phyloP scores from a whole-genome alignment of 306 rosid species.

The Sesbania bispinosa region DNA sequence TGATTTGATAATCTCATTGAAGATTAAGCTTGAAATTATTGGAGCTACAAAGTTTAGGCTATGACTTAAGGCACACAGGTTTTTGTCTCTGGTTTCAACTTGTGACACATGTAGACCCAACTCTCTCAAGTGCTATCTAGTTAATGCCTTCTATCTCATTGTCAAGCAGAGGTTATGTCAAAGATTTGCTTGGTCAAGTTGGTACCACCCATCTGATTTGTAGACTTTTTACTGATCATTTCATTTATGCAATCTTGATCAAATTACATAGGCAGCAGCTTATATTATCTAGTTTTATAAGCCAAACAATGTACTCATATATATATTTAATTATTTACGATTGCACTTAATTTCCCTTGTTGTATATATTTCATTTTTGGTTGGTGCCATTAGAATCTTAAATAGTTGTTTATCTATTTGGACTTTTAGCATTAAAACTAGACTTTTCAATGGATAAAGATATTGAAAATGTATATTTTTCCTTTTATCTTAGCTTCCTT shows the following conservation, averaged over 20 bases:
- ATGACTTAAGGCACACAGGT: slow-evolving; percentile 10
- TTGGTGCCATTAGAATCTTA: background rate
- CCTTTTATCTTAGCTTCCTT: too few relatives aligned
- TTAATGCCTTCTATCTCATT: slow-evolving; percentile 10
- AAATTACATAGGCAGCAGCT: background rate
- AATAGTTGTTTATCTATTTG: background rate
- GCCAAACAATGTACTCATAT: background rate
- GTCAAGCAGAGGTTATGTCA: background rate
- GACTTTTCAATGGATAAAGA: background rate
- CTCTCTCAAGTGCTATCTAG: too few relatives aligned
- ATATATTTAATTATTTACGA: background rate
- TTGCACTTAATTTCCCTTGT: background rate
- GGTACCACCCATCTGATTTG: background rate
- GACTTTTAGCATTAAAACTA: background rate
- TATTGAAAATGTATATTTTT: background rate
- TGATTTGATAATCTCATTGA: slow-evolving; percentile 2
- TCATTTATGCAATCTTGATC: background rate
- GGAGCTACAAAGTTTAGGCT: background rate
- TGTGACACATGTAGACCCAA: background rate
- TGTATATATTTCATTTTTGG: background rate
- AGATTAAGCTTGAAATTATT: slow-evolving; percentile 23
- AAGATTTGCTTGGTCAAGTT: slow-evolving; percentile 5
- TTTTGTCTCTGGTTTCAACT: background rate
- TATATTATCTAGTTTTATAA: background rate
- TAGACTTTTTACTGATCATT: too few relatives aligned